Percentiles rank a stretch among this genome's conserved stretches.
These are phyloP conservation scores for Yamadazyma takamatsuzukensis DNA, from an alignment of 805 yeast species.

Conservation along the genomic window DNA sequence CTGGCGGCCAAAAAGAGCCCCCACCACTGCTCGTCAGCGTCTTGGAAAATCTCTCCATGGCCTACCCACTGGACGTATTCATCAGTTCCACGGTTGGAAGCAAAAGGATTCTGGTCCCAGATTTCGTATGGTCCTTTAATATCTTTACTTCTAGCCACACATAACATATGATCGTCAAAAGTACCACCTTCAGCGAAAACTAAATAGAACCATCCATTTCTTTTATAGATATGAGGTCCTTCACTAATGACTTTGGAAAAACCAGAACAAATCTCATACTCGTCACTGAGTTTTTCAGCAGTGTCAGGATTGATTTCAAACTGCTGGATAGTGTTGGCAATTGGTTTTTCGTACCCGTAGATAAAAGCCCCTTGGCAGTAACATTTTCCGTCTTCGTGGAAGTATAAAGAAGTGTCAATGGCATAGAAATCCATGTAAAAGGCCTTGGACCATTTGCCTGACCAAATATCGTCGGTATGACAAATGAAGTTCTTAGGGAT, in stretches of 20 bases:
- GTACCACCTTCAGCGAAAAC: slow-evolving; percentile 8
- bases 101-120: slow-evolving; percentile 5
- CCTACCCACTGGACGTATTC: slow-evolving; percentile 9
- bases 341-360: slow-evolving; percentile 6
- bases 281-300: slow-evolving; percentile 5
- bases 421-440: slow-evolving; percentile 4
- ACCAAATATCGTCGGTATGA: slow-evolving; percentile 8
- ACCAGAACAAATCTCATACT: slow-evolving; percentile 7
- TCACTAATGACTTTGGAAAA: slow-evolving; percentile 7
- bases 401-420: slow-evolving; percentile 5
- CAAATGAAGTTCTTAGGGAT: slow-evolving; percentile 4
- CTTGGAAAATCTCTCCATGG: slow-evolving; percentile 7
- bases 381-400: slow-evolving; percentile 7
- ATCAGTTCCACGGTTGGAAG: slow-evolving; percentile 3
- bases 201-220: slow-evolving; percentile 5
- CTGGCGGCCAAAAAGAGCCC: slow-evolving; percentile 4
- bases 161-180: slow-evolving; percentile 6
- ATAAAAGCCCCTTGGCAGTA: slow-evolving; percentile 7
- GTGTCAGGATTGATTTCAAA: slow-evolving; percentile 8
- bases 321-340: slow-evolving; percentile 6
- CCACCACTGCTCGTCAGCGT: slow-evolving; percentile 6
- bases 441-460: slow-evolving; percentile 5
- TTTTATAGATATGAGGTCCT: slow-evolving; percentile 7
- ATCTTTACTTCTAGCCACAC: slow-evolving; percentile 4
- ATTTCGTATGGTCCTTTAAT: slow-evolving; percentile 5